These are phyloP conservation scores for Datisca glomerata DNA, from an alignment of 306 rosid genomes.

Conservation along the genomic window DNA sequence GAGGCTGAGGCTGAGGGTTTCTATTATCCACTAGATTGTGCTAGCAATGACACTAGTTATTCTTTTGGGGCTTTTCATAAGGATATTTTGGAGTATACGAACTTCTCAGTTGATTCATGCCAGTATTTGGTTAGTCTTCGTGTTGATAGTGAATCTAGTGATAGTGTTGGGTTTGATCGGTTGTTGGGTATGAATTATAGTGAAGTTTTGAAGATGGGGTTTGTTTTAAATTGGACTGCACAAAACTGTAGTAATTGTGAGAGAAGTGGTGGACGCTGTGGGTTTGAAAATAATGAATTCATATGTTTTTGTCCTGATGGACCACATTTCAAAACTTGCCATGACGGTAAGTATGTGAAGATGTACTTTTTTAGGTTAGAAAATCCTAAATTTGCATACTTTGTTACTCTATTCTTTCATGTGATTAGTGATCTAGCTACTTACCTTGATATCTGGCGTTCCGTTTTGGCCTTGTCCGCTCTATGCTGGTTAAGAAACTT, in stretches of 20 bases:
- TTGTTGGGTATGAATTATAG: slow-evolving; percentile 29
- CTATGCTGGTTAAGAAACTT: too few relatives aligned
- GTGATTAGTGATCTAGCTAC: too few relatives aligned
- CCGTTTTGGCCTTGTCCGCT: too few relatives aligned
- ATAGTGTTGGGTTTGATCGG: slow-evolving; percentile 5
- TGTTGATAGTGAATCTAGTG: slow-evolving; percentile 13
- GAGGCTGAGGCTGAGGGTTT: slow-evolving; percentile 15
- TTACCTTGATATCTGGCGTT: too few relatives aligned
- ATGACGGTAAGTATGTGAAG: slow-evolving; percentile 29
- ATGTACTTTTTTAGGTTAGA: too few relatives aligned
- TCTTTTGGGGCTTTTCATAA: slow-evolving; percentile 47
- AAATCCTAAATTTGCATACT: background rate
- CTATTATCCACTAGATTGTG: slow-evolving; percentile 30
- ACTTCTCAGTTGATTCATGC: slow-evolving; percentile 31
- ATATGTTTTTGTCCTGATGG: slow-evolving; percentile 46
- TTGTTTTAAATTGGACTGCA: slow-evolving; percentile 42
- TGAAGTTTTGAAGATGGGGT: slow-evolving; percentile 54
- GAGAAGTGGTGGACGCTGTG: slow-evolving; percentile 54
- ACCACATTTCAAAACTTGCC: slow-evolving; percentile 30
- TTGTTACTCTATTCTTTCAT: too few relatives aligned
- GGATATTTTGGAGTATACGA: slow-evolving; percentile 22
- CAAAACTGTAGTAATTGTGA: slow-evolving; percentile 39
- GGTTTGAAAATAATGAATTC: slow-evolving; percentile 25
- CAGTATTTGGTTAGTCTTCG: slow-evolving; percentile 31
- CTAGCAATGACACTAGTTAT: slow-evolving; percentile 24